Evolutionary conservation across 129 eudicot species (phyloP).

Genomic region (Apium graveolens): DNA sequence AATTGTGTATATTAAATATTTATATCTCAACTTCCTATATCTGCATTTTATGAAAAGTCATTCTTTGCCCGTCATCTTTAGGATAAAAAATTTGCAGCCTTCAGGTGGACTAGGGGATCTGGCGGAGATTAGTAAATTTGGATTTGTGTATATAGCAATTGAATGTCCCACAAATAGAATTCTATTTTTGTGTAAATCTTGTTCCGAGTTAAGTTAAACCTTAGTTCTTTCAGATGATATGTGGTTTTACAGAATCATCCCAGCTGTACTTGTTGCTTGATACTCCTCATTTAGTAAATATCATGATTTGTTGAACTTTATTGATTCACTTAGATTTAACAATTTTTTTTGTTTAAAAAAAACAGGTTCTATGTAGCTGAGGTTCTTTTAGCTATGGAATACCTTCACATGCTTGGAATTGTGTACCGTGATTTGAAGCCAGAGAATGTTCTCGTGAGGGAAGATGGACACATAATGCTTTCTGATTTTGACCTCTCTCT

Average conservation of each 20-base stretch:
- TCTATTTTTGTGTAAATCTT: not conserved
- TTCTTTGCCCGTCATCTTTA: not conserved
- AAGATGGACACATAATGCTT: slow-evolving; percentile 95
- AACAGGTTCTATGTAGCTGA: slow-evolving; percentile 88
- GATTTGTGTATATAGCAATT: not conserved
- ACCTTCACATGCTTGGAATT: slow-evolving; percentile 97
- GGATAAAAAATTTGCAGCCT: not conserved
- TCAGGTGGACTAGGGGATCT: not conserved
- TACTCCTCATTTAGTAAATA: not conserved
- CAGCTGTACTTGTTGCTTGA: not conserved
- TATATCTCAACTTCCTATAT: not conserved
- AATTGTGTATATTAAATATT: not conserved
- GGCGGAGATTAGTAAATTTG: not conserved
- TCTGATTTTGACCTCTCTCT: slow-evolving; percentile 90
- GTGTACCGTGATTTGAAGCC: slow-evolving; percentile 88
- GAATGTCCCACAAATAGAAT: not conserved
- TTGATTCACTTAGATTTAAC: not conserved
- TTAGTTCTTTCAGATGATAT: not conserved
- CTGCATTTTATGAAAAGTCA: not conserved
- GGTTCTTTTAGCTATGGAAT: slow-evolving; percentile 81
- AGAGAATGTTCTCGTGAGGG: slow-evolving; percentile 83
- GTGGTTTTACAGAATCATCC: not conserved
- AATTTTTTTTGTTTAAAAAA: not conserved
- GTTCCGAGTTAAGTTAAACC: not conserved
- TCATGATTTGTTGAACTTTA: too few relatives aligned